Conservation (phyloP, 306 rosid genomes). For the Castanea sativa region DNA sequence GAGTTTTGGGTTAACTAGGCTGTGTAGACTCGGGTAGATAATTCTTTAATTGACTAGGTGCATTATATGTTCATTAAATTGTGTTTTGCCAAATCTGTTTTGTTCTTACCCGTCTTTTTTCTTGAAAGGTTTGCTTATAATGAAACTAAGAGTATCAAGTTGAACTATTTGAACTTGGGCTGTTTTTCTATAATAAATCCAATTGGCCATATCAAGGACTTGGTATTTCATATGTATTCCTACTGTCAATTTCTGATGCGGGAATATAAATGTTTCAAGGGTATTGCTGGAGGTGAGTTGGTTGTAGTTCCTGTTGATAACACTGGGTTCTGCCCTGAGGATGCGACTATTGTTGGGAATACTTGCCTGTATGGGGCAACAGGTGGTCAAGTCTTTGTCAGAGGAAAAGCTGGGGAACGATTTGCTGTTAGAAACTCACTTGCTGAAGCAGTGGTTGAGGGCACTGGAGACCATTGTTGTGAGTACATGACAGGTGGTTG, state of each 20-base stretch:
- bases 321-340: conserved; percentile 84
- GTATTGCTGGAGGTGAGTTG: conserved; percentile 97
- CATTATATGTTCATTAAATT: neutral
- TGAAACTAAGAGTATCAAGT: neutral
- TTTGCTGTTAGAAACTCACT: conserved; percentile 99
- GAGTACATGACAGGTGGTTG: conserved; percentile 99
- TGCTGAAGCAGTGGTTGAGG: conserved; percentile 96
- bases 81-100: neutral
- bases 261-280: conserved; percentile 48
- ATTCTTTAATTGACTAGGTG: neutral
- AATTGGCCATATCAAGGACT: neutral
- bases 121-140: neutral
- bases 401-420: conserved; percentile 97
- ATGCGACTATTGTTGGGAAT: conserved; percentile 94
- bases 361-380: conserved; percentile 99
- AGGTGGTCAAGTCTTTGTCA: conserved; percentile 89
- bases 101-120: neutral
- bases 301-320: conserved; percentile 83
- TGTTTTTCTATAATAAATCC: neutral
- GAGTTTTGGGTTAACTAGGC: neutral
- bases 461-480: conserved; percentile 93
- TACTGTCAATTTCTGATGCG: conserved; percentile 22
- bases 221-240: neutral
- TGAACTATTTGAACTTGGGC: neutral
- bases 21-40: neutral